These are phyloP conservation scores for Eimeria brunetti DNA, from an alignment of 169 alveolate species.

Conservation along the genomic window DNA sequence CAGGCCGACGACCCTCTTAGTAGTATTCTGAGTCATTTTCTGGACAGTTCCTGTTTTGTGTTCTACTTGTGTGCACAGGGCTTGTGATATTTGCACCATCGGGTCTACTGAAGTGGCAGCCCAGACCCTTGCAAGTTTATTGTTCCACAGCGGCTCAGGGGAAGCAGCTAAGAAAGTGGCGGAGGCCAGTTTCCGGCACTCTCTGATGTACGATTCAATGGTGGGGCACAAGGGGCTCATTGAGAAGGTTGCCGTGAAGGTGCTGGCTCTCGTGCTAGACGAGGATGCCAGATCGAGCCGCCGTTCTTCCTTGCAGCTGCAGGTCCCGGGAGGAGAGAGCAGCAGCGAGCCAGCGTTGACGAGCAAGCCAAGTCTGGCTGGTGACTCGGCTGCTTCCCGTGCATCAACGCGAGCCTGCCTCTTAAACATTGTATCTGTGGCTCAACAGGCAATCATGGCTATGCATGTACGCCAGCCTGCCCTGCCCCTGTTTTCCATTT, in stretches of 20 bases:
- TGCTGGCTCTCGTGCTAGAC: slow-evolving; percentile 21
- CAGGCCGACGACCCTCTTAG: not conserved
- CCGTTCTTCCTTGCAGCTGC: not conserved
- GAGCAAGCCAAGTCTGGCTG: not conserved
- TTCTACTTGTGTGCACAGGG: slow-evolving; percentile 25
- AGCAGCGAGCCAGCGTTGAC: not conserved
- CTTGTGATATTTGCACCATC: slow-evolving; percentile 9
- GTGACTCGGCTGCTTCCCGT: not conserved
- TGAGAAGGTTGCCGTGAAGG: not conserved
- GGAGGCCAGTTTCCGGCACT: not conserved
- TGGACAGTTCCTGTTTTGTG: not conserved
- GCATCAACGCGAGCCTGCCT: not conserved
- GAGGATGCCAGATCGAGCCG: slow-evolving; percentile 1
- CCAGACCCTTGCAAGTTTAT: slow-evolving; percentile 23
- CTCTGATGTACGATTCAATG: not conserved
- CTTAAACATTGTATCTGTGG: not conserved
- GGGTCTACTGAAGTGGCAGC: slow-evolving; percentile 41
- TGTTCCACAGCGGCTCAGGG: slow-evolving; percentile 2
- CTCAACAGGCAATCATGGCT: slow-evolving; percentile 40
- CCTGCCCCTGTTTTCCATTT: not conserved
- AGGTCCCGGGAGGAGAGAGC: not conserved
- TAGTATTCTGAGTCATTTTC: not conserved
- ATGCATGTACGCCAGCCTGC: slow-evolving; percentile 20
- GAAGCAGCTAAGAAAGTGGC: not conserved
- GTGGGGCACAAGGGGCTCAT: not conserved